Conservation (phyloP, 2,329 filamentous ascomycete species). For the Sporothrix luriei region DNA sequence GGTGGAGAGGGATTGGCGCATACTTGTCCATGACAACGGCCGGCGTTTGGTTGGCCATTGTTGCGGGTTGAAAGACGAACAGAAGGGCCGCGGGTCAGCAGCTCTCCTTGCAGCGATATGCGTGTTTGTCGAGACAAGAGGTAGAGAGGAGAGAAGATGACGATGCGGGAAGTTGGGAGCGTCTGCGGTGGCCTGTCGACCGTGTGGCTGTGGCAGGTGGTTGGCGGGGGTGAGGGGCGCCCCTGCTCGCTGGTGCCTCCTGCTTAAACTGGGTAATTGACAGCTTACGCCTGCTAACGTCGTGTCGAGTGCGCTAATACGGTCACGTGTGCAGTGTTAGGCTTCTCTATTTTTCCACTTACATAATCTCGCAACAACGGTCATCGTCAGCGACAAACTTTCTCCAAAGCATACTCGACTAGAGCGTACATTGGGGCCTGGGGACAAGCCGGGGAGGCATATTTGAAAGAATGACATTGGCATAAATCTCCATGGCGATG, state of each 20-base stretch:
- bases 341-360: background rate
- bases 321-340: slow-evolving; percentile 8
- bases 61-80: slow-evolving; percentile 39
- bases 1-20: slow-evolving; percentile 47
- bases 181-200: slow-evolving; percentile 18
- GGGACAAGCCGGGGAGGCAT: no score
- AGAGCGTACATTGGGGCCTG: background rate
- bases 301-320: background rate
- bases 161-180: slow-evolving; percentile 25
- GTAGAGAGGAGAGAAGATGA: slow-evolving; percentile 15
- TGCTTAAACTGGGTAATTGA: slow-evolving; percentile 7
- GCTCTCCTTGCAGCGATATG: slow-evolving; percentile 26
- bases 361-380: slow-evolving; percentile 19
- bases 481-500: background rate
- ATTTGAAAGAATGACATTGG: no score
- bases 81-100: slow-evolving; percentile 28
- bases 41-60: slow-evolving; percentile 96
- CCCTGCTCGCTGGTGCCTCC: slow-evolving; percentile 21
- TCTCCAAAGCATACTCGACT: background rate
- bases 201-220: slow-evolving; percentile 31
- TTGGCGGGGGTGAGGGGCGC: slow-evolving; percentile 30
- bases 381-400: background rate
- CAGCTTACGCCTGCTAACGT: slow-evolving; percentile 25
- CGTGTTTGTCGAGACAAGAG: background rate
- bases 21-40: slow-evolving; percentile 99